A percentile compares a stretch with the other conserved stretches of the same genome.
Evolutionary conservation across 495 filamentous ascomycete genomes (phyloP).

Genomic region (Penicillium herquei): DNA sequence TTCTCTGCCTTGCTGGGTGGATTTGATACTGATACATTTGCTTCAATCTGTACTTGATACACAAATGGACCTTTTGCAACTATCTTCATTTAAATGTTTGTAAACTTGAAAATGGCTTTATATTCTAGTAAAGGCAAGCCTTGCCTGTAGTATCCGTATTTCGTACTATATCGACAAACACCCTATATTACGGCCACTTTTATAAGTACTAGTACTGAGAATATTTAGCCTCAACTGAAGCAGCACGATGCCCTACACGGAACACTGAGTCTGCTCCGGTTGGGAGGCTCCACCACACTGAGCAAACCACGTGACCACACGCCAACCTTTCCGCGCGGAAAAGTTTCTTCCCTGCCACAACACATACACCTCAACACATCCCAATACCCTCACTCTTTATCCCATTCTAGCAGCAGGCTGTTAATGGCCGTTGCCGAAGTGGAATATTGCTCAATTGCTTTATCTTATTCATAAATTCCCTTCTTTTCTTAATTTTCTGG

Average conservation of each 20-base stretch:
- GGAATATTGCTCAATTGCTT: conserved; percentile 6
- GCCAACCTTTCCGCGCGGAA: conserved; percentile 22
- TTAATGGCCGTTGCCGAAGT: conserved; percentile 12
- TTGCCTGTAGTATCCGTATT: too few relatives aligned
- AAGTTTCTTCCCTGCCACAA: conserved; percentile 38
- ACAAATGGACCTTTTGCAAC: conserved; percentile 18
- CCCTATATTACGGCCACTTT: too few relatives aligned
- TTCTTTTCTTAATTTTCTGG: conserved; percentile 1
- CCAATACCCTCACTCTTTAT: not conserved
- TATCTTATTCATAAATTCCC: not conserved
- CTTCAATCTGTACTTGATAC: conserved; percentile 28
- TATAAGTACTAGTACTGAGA: too few relatives aligned
- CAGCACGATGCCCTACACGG: too few relatives aligned
- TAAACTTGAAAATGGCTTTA: not conserved
- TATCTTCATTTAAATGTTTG: not conserved
- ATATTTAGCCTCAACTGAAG: too few relatives aligned
- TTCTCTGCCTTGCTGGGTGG: conserved; percentile 11
- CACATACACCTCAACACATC: not conserved
- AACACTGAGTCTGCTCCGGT: too few relatives aligned
- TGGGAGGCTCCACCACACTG: too few relatives aligned
- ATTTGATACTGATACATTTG: conserved; percentile 23
- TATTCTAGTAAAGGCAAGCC: not conserved
- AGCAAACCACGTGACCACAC: not conserved
- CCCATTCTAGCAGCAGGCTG: conserved; percentile 18
- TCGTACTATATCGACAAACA: too few relatives aligned